Base-by-base conservation (phyloP, 2,329 filamentous ascomycete species). In the Aspergillus carbonarius region DNA sequence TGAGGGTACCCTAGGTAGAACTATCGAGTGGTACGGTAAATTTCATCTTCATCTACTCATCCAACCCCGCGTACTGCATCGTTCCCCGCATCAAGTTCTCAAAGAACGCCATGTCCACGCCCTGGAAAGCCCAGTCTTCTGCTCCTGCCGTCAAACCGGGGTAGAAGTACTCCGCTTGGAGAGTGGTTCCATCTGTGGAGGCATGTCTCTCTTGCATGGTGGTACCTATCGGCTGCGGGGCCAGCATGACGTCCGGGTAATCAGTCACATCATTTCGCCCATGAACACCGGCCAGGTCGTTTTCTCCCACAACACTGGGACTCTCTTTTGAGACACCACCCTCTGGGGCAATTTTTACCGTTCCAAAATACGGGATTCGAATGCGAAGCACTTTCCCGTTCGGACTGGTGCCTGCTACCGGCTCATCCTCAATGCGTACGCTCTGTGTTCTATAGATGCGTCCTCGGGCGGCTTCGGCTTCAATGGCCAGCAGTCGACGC, bases 341-440 rank as follows among this genome's bases (percentile, higher is more conserved):
- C 32, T 48, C 46, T 17, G 63, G 63, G 13, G 66, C 66, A 27
- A 81, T 75, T 27, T 68, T 70, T 15, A 82, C 69, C 1, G 68
- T 72, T 1, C 79, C 78, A 20, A 80, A 70, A 40, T 78, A 77
- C 0, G 80, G 80, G 17, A 82, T 75, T 12, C 73, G 66, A 12
- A 83, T 75, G 17, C 63, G 62, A 2, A 81, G 58, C 5, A 68
- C 58, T 1, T 63, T 59, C 1, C 47, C 54, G 10, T 23, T 56
- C 13, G 66, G 40, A 12, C 20, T 42, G 4, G 40, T 25, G 8
- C 25, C 32, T 17, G 40, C 18, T 10, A 18, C 35, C 32, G 52
- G 35, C 20, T 17, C 25, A 4, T 34, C 46, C 18, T 12, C 47
- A 30, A 10, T 44, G 7, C 27, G 48, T 27, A 44, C 40, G 12